Base-by-base conservation (phyloP, 1,139 yeast species). In the Candida sp. region DNA sequence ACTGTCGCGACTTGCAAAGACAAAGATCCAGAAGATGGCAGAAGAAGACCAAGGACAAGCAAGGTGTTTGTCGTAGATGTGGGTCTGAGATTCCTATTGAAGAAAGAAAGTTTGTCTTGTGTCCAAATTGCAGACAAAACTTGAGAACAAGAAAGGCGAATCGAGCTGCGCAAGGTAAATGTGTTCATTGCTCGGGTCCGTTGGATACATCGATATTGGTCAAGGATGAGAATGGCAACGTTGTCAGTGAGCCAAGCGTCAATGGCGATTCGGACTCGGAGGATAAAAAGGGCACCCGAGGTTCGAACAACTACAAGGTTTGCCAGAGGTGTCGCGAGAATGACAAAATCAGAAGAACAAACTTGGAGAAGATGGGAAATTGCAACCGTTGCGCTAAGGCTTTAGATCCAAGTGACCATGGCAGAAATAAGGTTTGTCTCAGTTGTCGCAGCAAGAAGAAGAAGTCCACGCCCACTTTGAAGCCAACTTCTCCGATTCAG, bases 111-210 rank as follows among this genome's bases (percentile, higher is more conserved):
- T 85, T 69, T 64, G 89, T 84, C 0, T 68, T 85, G 49, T 85
- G 90, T 67, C 83, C 85, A 2, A 73, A 72, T 34, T 85, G 90
- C 60, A 71, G 90, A 37, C 77, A 73, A 58, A 77, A 78, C 47
- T 69, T 85, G 42, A 71, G 89, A 52, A 71, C 78, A 4, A 68
- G 85, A 47, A 85, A 85, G 59, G 83, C 84, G 0, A 76, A 73
- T 53, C 68, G 90, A 39, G 86, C 84, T 6, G 83, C 84, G 9
- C 80, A 78, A 57, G 90, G 90, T 0, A 78, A 78, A 58, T 85
- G 90, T 67, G 87, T 85, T 7, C 90, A 85, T 61, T 85, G 90
- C 58, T 74, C 85, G 2, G 88, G 88, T 1, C 85, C 86, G 3
- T 72, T 84, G 46, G 84, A 82, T 53, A 67, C 75, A 7, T 69